phyloP scores from a whole-genome alignment of 768 basidiomycete species.

The Pleurotus giganteus region DNA sequence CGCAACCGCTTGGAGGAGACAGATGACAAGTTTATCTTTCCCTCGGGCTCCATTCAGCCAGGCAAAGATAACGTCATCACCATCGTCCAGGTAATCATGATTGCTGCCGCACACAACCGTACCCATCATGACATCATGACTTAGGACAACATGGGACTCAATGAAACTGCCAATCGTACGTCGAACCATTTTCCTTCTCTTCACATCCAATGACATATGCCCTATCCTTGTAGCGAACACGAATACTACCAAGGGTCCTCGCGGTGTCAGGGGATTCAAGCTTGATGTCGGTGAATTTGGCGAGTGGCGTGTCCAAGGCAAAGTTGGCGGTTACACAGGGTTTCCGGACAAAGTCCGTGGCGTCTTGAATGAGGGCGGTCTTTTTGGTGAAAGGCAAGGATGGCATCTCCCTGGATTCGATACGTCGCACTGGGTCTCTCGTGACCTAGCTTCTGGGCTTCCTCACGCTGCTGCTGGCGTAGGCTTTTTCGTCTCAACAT shows the following conservation, averaged over 20 bases:
- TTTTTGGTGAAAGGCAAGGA: conserved; percentile 62
- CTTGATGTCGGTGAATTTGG: conserved; percentile 60
- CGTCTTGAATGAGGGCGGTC: conserved; percentile 70
- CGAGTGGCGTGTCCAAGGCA: conserved; percentile 73
- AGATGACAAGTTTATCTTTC: conserved; percentile 65
- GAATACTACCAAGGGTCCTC: conserved; percentile 66
- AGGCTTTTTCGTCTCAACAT: conserved; percentile 80
- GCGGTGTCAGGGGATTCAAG: conserved; percentile 75
- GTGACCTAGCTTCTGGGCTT: conserved; percentile 58
- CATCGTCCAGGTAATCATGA: conserved; percentile 55
- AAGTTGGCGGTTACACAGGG: conserved; percentile 68
- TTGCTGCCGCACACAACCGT: background rate
- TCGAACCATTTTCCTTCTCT: background rate
- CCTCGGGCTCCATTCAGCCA: conserved; percentile 45
- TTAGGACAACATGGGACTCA: conserved; percentile 79
- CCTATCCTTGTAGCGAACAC: conserved; percentile 29
- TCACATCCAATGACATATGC: background rate
- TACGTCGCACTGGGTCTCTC: conserved; percentile 54
- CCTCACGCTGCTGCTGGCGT: conserved; percentile 61
- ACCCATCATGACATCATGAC: background rate
- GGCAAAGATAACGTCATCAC: conserved; percentile 75
- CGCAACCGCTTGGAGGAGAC: conserved; percentile 59
- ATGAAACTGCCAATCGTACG: conserved; percentile 56
- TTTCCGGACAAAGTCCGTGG: conserved; percentile 71
- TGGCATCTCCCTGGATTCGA: conserved; percentile 78